A percentile compares a stretch with the other conserved stretches of the same genome.
Evolutionary conservation across 2,329 filamentous ascomycete genomes (phyloP).

Genomic region (Diaporthe citrichinensis): DNA sequence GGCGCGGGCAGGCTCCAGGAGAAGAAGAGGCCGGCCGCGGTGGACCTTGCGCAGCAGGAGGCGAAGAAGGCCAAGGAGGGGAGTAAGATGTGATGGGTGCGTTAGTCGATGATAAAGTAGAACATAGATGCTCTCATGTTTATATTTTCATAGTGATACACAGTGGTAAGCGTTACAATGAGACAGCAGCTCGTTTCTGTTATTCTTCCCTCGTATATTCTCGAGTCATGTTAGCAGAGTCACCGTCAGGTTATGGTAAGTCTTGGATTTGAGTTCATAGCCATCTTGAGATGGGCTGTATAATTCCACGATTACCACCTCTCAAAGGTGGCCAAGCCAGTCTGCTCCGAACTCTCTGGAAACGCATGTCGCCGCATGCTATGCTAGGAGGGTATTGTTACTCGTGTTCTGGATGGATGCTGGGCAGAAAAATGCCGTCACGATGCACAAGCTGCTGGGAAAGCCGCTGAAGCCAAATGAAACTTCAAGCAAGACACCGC

Average conservation of each 20-base stretch:
- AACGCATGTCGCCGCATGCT: conserved; percentile 8
- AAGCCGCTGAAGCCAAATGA: not conserved
- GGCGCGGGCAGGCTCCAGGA: conserved; percentile 61
- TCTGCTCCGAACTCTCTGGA: not conserved
- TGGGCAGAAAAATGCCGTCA: not conserved
- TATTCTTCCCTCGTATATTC: not conserved
- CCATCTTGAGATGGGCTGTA: not conserved
- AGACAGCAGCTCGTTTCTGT: not conserved
- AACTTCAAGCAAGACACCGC: not conserved
- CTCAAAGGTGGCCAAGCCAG: not conserved
- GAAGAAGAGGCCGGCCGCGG: conserved; percentile 56
- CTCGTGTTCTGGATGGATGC: not conserved
- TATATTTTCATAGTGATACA: not conserved
- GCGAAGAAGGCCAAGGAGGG: conserved; percentile 51
- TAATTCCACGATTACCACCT: not conserved
- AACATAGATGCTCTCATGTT: conserved; percentile 44
- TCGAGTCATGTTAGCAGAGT: not conserved
- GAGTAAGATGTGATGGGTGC: conserved; percentile 55
- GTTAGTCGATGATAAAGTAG: conserved; percentile 43
- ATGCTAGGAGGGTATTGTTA: conserved; percentile 4
- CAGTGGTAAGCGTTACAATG: not conserved
- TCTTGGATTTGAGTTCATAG: not conserved
- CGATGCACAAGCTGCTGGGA: not conserved
- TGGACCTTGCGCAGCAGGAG: conserved; percentile 52
- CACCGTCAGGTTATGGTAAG: not conserved